Evolutionary conservation across 495 filamentous ascomycete species (phyloP).

Genomic region (Penicillium paxilli): DNA sequence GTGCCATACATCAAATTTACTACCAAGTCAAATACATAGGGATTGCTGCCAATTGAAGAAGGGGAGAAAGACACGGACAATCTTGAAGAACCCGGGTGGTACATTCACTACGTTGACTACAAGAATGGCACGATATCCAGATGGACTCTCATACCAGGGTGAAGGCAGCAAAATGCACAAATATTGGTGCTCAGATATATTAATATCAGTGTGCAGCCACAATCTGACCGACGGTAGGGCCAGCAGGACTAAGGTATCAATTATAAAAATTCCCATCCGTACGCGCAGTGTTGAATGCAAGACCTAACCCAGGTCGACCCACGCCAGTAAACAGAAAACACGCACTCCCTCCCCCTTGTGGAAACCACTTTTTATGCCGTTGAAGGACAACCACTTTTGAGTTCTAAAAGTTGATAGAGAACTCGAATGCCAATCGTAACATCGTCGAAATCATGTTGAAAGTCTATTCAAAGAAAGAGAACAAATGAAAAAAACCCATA

Average conservation of each 20-base stretch:
- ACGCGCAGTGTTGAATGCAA: constrained; percentile 53
- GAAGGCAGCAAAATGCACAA: no score
- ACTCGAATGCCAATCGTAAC: constrained; percentile 55
- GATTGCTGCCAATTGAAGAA: no score
- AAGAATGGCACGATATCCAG: no score
- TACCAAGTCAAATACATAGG: no score
- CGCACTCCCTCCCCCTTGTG: constrained; percentile 34
- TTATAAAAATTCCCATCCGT: constrained; percentile 28
- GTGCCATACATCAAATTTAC: no score
- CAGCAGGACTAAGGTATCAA: constrained; percentile 26
- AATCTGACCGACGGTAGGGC: neutral
- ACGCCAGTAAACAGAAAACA: constrained; percentile 36
- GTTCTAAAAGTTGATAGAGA: constrained; percentile 49
- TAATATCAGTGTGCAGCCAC: constrained; percentile 12
- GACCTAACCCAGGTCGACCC: constrained; percentile 41
- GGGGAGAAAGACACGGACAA: no score
- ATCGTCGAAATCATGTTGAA: constrained; percentile 67
- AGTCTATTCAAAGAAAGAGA: constrained; percentile 40
- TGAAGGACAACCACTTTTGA: constrained; percentile 65
- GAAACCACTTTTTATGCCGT: constrained; percentile 59
- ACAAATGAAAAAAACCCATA: constrained; percentile 34
- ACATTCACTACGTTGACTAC: constrained; percentile 1
- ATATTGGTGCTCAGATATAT: constrained; percentile 13
- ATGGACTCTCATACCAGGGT: no score
- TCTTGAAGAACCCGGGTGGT: no score